Evolutionary conservation across 2,329 filamentous ascomycete genomes (phyloP).

Genomic region (Microdochium bolleyi): DNA sequence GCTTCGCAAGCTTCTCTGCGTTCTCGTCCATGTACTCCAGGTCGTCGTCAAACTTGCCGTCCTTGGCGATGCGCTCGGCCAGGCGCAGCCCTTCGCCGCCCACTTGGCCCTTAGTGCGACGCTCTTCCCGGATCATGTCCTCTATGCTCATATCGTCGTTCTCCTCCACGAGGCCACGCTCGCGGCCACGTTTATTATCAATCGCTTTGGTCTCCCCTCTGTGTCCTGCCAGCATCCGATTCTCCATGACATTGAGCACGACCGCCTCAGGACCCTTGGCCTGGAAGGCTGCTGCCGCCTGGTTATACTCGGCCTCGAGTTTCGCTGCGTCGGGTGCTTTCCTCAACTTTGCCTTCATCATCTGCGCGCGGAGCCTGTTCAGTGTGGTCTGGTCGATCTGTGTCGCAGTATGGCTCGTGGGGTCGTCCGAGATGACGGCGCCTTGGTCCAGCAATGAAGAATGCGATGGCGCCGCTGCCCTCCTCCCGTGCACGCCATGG

Average conservation of each 20-base stretch:
- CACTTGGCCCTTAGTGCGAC: slow-evolving; percentile 67
- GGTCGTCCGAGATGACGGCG: slow-evolving; percentile 46
- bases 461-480: slow-evolving; percentile 17
- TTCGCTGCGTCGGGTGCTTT: slow-evolving; percentile 66
- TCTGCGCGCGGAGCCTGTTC: slow-evolving; percentile 83
- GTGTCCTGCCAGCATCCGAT: slow-evolving; percentile 72
- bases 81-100: slow-evolving; percentile 77
- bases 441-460: slow-evolving; percentile 41
- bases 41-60: slow-evolving; percentile 82
- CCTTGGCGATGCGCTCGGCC: slow-evolving; percentile 90
- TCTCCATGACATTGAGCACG: slow-evolving; percentile 81
- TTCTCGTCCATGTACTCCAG: slow-evolving; percentile 98
- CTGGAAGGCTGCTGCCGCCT: slow-evolving; percentile 56
- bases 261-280: slow-evolving; percentile 58
- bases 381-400: slow-evolving; percentile 69
- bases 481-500: slow-evolving; percentile 36
- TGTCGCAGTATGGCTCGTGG: slow-evolving; percentile 34
- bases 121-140: slow-evolving; percentile 94
- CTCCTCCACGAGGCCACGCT: slow-evolving; percentile 77
- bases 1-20: slow-evolving; percentile 77
- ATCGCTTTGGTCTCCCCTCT: slow-evolving; percentile 69
- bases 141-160: slow-evolving; percentile 95
- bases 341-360: slow-evolving; percentile 91
- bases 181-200: slow-evolving; percentile 71
- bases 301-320: slow-evolving; percentile 78